Evolutionary conservation across 179 eudicot genomes (phyloP), one percentile per base, ranked within the genome.

Genomic region (Pouteria campechiana): DNA sequence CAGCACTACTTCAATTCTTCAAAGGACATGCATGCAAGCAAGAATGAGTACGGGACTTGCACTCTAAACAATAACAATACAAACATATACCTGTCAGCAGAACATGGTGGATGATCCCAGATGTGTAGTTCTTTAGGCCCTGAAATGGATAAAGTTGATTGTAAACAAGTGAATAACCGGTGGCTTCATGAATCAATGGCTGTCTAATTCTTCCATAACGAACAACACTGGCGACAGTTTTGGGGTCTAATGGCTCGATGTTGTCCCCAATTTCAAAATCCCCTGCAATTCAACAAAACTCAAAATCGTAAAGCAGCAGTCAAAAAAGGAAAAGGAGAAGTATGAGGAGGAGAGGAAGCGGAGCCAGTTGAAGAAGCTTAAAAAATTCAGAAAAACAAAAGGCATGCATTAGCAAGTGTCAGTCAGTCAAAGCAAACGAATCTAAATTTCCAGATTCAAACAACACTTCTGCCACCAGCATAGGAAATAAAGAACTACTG

Each of bases 111-210:
- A 92, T 86, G 17, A 92, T 86, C 32, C 99, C 99, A 28, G 96
- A 92, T 35, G 99, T 92, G 62, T 92, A 92, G 38, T 92, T 92
- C 69, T 75, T 80, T 17, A 92, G 94, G 41, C 96, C 96, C 73
- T 86, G 66, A 43, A 73, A 86, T 25, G 99, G 88, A 49, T 92
- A 86, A 19, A 86, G 85, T 61, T 92, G 99, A 50, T 50, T 77
- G 64, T 92, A 92, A 16, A 82, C 61, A 21, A 79, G 83, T 54
- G 99, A 75, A 39, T 77, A 37, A 11, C 99, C 99, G 1, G 31
- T 59, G 13, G 96, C 96, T 64, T 55, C 67, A 42, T 57, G 66
- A 46, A 28, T 52, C 59, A 82, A 58, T 13, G 60, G 54, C 23
- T 30, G 57, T 29, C 57, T 59, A 10, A 44, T 7, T 32, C 24